Base-by-base conservation (phyloP, 345 rosid genomes). In the Populus euphratica region DNA sequence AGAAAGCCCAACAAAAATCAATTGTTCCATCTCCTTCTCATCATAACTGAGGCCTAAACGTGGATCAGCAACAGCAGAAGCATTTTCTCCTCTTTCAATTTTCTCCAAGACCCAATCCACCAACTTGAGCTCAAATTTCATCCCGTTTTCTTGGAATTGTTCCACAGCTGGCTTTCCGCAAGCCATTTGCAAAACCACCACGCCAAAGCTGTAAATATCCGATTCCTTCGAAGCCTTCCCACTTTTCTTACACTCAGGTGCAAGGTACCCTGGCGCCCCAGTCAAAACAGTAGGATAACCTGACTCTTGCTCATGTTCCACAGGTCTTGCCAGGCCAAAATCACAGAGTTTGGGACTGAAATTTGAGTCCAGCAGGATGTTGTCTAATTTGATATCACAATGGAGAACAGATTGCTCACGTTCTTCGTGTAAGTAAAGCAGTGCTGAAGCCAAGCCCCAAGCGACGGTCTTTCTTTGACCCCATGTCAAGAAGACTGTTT, bases 171-270 rank as follows among this genome's bases (percentile, higher is more conserved):
- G 64, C 69, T 10, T 63, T 5, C 69, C 69, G 17, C 75, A 33
- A 3, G 66, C 69, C 29, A 74, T 74, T 44, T 74, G 70, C 20
- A 74, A 8, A 12, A 59, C 70, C 25, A 74, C 77, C 25, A 74
- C n/a, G 2, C 77, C 70, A 33, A 74, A 74, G 44, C 77, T 74
- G 49, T 18, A 74, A 20, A 74, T 74, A 50, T 74, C 77, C 31
- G 77, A 63, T 18, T 64, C 12, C 21, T 64, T 64, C 6, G 39
- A 44, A 10, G 70, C 70, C 43, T 6, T 43, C 43, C 77, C 44
- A 4, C n/a, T 11, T 0, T 13, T 54, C 5, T 9, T 2, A 23
- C 36, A 73, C 59, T 73, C 75, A 0, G 75, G 75, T 17, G 66
- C 75, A 11, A 33, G 31, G 62, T 56, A 73, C 5, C 75, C 75